Evolutionary conservation across 2,329 filamentous ascomycete species (phyloP), one percentile per base, ranked within the genome.

Genomic region (Plenodomus biglobosus): DNA sequence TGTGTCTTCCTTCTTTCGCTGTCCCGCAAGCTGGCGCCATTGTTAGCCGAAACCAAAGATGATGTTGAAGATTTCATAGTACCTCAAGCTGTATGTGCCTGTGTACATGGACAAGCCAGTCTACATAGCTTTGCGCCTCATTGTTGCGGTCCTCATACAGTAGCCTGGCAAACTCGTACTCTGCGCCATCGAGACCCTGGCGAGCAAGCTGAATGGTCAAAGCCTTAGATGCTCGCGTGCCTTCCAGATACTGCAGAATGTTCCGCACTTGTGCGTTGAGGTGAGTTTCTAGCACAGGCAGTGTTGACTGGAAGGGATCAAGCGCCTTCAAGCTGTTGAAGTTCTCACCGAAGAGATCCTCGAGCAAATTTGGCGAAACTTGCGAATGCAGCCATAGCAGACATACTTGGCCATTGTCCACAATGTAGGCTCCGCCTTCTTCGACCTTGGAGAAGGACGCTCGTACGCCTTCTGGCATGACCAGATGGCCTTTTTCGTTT

Each of bases 51-150:
- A n/a, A n/a, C n/a, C n/a, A n/a, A n/a, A n/a, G n/a, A n/a, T n/a
- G n/a, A n/a, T n/a, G n/a, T n/a, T n/a, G 16, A 8, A 18, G n/a
- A 7, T 30, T 11, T 22, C 13, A 8, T 35, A 70, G 62, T 68
- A 78, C 77, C 72, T 99, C 94, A 56, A 96, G 78, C 69, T 96
- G 92, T 56, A 99, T 94, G 59, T 88, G 86, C 62, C 92, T 87
- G 74, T 99, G 94, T 54, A 97, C 81, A 73, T 96, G 89, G 48
- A 99, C 94, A 65, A 99, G 79, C 94, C 94, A 99, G 75, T 99
- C 94, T 27, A 97, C 94, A 73, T 97, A 99, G 69, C 89, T 95
- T 75, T 95, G 92, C 30, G 94, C 94, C 76, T 99, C 94, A 60
- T 96, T 96, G 72, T 97, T 97, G 57, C 94, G 83, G 68, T 99